These are phyloP conservation scores for Pterocarpus santalinus DNA, from an alignment of 306 rosid species.

Conservation along the genomic window DNA sequence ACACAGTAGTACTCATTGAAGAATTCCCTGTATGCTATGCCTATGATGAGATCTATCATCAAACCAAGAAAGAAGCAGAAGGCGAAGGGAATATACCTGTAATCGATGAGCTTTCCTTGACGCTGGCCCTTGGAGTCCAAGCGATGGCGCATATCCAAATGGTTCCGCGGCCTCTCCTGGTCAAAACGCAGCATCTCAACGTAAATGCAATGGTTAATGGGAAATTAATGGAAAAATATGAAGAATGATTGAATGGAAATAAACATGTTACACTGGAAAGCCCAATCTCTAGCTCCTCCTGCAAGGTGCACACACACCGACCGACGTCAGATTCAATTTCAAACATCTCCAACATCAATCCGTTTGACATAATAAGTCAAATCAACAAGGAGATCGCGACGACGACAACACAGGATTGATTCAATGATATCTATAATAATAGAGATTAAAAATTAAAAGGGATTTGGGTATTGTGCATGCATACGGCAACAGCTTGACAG, in stretches of 20 bases:
- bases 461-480: background rate
- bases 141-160: constrained; percentile 99
- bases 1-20: background rate
- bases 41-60: background rate
- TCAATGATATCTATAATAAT: background rate
- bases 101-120: constrained; percentile 89
- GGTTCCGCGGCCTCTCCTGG: constrained; percentile 96
- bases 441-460: too few relatives aligned
- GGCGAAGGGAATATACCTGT: constrained; percentile 62
- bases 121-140: constrained; percentile 95
- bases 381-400: background rate
- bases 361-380: background rate
- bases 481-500: constrained; percentile 92
- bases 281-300: constrained; percentile 89
- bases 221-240: background rate
- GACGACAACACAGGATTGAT: background rate
- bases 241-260: background rate
- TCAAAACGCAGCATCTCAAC: constrained; percentile 3
- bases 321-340: constrained; percentile 22
- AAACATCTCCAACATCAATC: background rate
- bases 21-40: background rate
- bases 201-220: background rate
- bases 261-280: constrained; percentile 68
- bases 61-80: background rate
- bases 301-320: constrained; percentile 43